Evolutionary conservation across 2,329 filamentous ascomycete species (phyloP), one percentile per base, ranked within the genome.

Genomic region (Colletotrichum lentis): DNA sequence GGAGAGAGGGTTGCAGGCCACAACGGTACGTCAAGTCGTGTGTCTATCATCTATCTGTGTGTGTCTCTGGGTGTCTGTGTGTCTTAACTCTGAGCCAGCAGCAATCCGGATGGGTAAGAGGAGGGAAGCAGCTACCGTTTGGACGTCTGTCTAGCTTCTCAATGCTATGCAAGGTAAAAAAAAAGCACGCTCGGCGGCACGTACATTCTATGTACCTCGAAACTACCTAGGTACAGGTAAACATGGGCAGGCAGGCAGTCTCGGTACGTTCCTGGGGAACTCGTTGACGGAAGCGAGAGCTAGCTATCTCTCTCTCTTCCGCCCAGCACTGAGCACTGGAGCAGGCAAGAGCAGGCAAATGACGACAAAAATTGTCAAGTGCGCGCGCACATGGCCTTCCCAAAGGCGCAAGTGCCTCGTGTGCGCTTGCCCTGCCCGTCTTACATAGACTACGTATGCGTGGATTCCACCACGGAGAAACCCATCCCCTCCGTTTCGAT

Each of bases 401-500:
- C 43, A 43, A 68, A 59, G 55, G n/a, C 62, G 65, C 62, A 65
- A 64, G 54, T 58, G 37, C 37, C 61, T 56, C 43, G 61, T 58
- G 62, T 35, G 43, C 65, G 35, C 47, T 60, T 68, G 62, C 65
- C 62, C 62, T 67, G 64, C 53, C 60, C 54, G 64, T 60, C 41
- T 43, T 37, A 60, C 55, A 62, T 65, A 55, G 54, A 55, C 31
- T 44, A 37, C 24, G 24, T 24, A 31, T 31, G 27, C 65, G 54
- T 68, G 65, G 54, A 60, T 52, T 64, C 54, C 54, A 46, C 65
- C 61, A 49, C 54, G 55, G 47, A 64, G 24, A 56, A 52, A 43
- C 3, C 14, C 27, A 43, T 24, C 41, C 55, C 22, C 27, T 47
- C 16, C 55, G 27, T 31, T 65, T 68, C 55, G 65, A 68, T 68